Evolutionary conservation across 345 rosid genomes (phyloP), one percentile per base, ranked within the genome.

Genomic region (Mallotus nudiflorus): DNA sequence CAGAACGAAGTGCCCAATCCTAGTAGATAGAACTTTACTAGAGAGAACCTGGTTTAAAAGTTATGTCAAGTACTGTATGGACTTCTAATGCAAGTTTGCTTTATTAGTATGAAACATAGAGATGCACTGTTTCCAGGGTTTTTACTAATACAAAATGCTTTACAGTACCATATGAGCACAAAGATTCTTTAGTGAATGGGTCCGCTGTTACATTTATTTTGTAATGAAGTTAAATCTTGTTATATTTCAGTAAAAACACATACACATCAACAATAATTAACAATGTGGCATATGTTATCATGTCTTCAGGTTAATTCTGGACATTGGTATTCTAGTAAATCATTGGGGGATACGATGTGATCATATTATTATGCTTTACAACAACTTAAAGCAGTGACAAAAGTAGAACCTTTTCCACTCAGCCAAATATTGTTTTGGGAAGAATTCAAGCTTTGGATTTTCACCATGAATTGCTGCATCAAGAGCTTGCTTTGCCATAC

Each of bases 351-450:
- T 12, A 25, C 53, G 45, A 45, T 3, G 10, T 27, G 70, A 9
- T 11, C 56, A 64, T 44, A 53, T 29, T 31, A 16, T 37, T 31
- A 16, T 37, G 13, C 50, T 39, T 15, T 13, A 68, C 31, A 46
- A 3, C 9, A 58, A 20, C 19, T 22, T 49, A 20, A 14, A 15
- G 0, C 20, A 54, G 67, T 15, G 31, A 57, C 37, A 16, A 49
- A 40, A 39, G 60, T 76, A 55, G 46, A 46, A 95, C 99, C 97
- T 95, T 82, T 85, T 95, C 94, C 94, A 90, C 58, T 95, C 98
- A 29, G 98, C 97, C 61, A 85, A 74, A 77, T 90, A 92, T 74
- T 92, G 98, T 70, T 87, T 88, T 8, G 97, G 99, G 66, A 95
- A 79, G 75, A 95, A 85, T 73, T 92, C 94, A 69, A 95, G 85